A percentile compares a stretch with the other conserved stretches of the same genome.
phyloP scores from a whole-genome alignment of 2,329 filamentous ascomycete genomes.

The Ophiostoma pallidulum region DNA sequence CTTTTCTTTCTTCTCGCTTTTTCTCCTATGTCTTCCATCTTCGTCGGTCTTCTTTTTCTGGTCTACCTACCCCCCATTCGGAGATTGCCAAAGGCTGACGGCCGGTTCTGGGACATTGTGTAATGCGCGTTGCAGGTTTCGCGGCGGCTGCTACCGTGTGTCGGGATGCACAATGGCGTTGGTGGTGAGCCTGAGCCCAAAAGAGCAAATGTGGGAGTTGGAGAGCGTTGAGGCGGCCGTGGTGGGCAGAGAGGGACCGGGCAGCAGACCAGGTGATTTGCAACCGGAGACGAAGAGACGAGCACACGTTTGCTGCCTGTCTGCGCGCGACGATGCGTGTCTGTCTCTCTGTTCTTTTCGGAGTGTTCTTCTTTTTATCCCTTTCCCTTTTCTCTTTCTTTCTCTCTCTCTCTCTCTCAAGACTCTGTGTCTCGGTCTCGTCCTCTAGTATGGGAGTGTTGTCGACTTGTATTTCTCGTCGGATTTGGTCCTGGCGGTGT shows the following conservation, averaged over 20 bases:
- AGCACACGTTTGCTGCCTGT: no score
- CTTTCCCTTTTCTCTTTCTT: no score
- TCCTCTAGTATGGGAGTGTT: no score
- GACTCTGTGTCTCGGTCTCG: no score
- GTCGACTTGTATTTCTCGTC: no score
- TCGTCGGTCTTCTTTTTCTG: not conserved
- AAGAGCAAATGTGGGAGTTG: conserved; percentile 13
- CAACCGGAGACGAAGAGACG: no score
- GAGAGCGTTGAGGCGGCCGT: conserved; percentile 23
- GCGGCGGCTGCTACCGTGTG: conserved; percentile 19
- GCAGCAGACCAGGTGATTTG: not conserved
- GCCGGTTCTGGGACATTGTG: conserved; percentile 80
- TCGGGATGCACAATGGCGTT: conserved; percentile 13
- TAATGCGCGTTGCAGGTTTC: conserved; percentile 11
- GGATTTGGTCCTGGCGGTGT: not conserved
- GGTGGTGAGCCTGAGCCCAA: conserved; percentile 14
- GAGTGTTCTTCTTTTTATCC: no score
- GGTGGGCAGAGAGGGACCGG: conserved; percentile 22
- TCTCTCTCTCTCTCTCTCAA: no score
- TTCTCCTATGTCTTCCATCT: no score
- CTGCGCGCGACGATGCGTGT: no score
- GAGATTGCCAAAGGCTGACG: conserved; percentile 75
- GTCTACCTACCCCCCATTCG: conserved; percentile 86
- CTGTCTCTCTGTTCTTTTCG: no score
- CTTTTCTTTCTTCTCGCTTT: not conserved